Evolutionary conservation across 495 filamentous ascomycete genomes (phyloP).

Genomic region (Podospora australis): DNA sequence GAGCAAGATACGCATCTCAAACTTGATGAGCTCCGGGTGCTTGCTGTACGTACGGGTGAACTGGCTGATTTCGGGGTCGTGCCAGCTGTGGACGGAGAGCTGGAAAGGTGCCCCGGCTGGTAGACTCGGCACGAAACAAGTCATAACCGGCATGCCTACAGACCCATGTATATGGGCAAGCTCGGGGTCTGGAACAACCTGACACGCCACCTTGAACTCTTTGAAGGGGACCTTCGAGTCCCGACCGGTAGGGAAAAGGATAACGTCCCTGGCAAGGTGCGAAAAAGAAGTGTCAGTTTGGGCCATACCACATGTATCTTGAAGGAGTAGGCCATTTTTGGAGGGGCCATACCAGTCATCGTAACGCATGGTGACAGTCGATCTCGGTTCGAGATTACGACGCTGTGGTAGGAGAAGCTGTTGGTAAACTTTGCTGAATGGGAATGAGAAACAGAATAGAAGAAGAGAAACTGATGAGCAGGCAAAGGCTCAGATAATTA

Average conservation of each 20-base stretch:
- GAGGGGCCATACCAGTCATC: no score
- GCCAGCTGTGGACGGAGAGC: slow-evolving; percentile 79
- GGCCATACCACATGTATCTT: no score
- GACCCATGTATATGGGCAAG: slow-evolving; percentile 38
- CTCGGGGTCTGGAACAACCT: slow-evolving; percentile 60
- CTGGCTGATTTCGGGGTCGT: slow-evolving; percentile 55
- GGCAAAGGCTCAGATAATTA: no score
- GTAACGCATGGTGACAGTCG: slow-evolving; percentile 74
- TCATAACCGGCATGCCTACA: slow-evolving; percentile 58
- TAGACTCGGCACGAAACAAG: slow-evolving; percentile 69
- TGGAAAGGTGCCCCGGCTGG: slow-evolving; percentile 55
- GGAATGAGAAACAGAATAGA: no score
- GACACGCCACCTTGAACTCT: slow-evolving; percentile 82
- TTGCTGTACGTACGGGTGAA: slow-evolving; percentile 55
- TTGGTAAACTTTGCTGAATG: no score
- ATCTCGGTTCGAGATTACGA: no score
- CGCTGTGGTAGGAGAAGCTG: no score
- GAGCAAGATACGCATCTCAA: slow-evolving; percentile 62
- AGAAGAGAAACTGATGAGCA: no score
- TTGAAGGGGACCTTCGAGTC: slow-evolving; percentile 60
- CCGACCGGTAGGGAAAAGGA: slow-evolving; percentile 59
- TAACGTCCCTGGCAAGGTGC: no score
- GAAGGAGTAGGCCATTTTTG: no score
- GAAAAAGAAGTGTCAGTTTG: no score
- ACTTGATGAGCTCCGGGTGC: slow-evolving; percentile 54